A percentile compares a stretch with the other conserved stretches of the same genome.
phyloP scores from a whole-genome alignment of 78 protist species.

The Mantamonas sphyraenae region DNA sequence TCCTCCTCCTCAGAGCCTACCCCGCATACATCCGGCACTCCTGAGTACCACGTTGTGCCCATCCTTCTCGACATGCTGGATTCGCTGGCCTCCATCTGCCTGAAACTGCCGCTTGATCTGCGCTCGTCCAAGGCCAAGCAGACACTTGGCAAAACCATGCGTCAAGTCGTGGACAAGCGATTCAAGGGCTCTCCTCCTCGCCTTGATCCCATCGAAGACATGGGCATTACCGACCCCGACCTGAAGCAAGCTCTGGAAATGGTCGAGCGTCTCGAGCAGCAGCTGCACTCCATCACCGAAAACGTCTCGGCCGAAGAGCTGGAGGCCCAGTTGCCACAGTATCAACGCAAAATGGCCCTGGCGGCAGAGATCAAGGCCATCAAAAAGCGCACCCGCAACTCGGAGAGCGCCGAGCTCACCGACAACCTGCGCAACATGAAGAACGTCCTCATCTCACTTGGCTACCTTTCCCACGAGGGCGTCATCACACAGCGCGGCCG shows the following conservation, averaged over 20 bases:
- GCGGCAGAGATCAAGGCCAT: constrained; percentile 20
- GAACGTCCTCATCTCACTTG: constrained; percentile 83
- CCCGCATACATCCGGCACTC: neutral
- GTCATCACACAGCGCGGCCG: constrained; percentile 84
- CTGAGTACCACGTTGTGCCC: constrained; percentile 14
- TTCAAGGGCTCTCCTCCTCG: neutral
- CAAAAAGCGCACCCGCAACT: constrained; percentile 21
- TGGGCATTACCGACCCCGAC: constrained; percentile 42
- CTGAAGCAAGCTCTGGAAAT: neutral
- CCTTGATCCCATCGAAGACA: constrained; percentile 85
- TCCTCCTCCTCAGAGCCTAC: neutral
- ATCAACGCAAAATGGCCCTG: neutral
- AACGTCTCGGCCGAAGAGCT: neutral
- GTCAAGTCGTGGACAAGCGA: constrained; percentile 18
- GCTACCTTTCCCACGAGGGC: constrained; percentile 57
- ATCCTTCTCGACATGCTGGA: constrained; percentile 1
- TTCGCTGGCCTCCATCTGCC: neutral
- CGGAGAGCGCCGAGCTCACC: constrained; percentile 47
- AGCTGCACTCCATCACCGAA: neutral
- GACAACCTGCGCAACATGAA: constrained; percentile 54
- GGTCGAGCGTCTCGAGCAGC: neutral
- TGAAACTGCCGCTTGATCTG: constrained; percentile 4
- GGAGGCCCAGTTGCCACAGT: neutral
- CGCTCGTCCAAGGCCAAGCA: too few species aligned
- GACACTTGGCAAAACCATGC: too few species aligned